Evolutionary conservation across 106 monocot species (phyloP), one percentile per base, ranked within the genome.

Genomic region (Dactylorhiza incarnata): DNA sequence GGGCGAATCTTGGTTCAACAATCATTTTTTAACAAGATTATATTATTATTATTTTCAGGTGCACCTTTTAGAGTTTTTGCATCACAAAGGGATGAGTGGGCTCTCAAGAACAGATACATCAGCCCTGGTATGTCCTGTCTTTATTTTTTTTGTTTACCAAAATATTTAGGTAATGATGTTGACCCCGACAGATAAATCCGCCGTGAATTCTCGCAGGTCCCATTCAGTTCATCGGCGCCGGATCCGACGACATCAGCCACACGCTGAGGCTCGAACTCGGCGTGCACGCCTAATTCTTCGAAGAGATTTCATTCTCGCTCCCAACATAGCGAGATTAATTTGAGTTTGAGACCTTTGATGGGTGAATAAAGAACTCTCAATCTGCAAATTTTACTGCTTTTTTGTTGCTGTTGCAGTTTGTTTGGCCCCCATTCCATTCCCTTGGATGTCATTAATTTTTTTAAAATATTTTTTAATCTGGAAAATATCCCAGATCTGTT

Each of bases 1-100:
- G 29, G 29, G 29, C 29, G 2, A 1, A 10, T 51, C 7, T 51
- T 3, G 51, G 51, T 2, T 5, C 7, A 5, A 58, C 22, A 20
- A 7, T 8, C 6, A 22, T 1, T 20, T 5, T 58, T 58, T 58
- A 1, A n/a, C 14, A 15, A 14, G n/a, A 5, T 5, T 2, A 15
- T 55, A 2, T 55, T 49, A 48, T 55, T 49, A 48, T 70, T 71
- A 59, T 78, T 65, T 89, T 61, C 84, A 97, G 96, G 93, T 75
- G 96, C 93, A 61, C 96, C 96, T 9, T 93, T 91, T 51, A 80
- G 54, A 56, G 93, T 88, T 80, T 97, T 91, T 82, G 91, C 93
- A 68, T 89, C 91, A 4, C 24, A 79, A 80, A 69, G 91, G 29
- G 93, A 97, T 55, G 96, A 97, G 26, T 97, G 96, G 96, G 89